These are phyloP conservation scores for Chrysoporthe cubensis DNA, from an alignment of 2,329 filamentous ascomycete genomes.

Conservation along the genomic window DNA sequence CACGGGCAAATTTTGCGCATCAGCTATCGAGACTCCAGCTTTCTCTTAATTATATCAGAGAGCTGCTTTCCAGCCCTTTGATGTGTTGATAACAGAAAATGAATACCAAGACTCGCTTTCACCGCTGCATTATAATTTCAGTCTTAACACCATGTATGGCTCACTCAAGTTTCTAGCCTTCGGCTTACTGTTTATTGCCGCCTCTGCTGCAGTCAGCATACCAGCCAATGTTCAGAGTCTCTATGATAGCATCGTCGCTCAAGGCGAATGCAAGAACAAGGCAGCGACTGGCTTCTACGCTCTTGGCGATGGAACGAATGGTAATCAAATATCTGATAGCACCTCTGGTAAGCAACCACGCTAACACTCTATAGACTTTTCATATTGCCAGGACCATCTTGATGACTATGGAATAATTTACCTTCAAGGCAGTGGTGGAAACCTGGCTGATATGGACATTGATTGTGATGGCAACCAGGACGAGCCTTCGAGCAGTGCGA, in stretches of 20 bases:
- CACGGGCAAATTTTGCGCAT: background rate
- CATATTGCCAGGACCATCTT: background rate
- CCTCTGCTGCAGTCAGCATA: background rate
- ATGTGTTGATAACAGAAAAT: background rate
- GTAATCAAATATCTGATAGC: background rate
- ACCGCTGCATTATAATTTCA: background rate
- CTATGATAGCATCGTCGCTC: background rate
- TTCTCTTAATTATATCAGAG: background rate
- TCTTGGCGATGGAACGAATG: background rate
- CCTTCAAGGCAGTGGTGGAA: background rate
- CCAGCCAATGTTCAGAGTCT: background rate
- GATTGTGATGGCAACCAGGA: background rate
- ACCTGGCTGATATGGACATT: background rate
- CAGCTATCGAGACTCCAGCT: background rate
- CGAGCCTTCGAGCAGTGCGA: background rate
- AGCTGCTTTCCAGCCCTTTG: background rate
- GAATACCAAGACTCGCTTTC: background rate
- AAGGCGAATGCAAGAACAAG: constrained; percentile 5
- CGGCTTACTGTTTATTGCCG: background rate
- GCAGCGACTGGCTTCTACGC: constrained; percentile 4
- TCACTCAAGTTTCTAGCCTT: background rate
- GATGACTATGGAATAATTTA: constrained; percentile 4
- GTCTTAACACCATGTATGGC: background rate
- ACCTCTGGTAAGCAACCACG: background rate
- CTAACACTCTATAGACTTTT: background rate